A percentile compares a stretch with the other conserved stretches of the same genome.
Conservation (phyloP, 2,329 filamentous ascomycete species). For the Didymella glomerata region DNA sequence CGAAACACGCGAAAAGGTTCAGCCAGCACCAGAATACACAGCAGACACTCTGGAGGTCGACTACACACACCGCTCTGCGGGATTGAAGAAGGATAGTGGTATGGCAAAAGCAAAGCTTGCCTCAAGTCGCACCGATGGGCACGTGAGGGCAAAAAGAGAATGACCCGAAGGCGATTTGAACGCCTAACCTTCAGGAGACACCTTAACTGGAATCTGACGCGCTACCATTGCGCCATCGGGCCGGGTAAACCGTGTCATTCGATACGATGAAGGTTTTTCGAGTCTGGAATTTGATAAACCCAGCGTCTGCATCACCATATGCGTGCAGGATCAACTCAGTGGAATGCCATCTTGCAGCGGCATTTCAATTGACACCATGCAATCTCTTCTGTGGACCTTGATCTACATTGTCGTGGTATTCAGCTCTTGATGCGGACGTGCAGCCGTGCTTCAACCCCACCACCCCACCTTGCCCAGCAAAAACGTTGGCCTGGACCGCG, state of each 20-base stretch:
- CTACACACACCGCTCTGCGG: background rate
- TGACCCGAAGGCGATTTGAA: constrained; percentile 43
- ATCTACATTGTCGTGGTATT: constrained; percentile 3
- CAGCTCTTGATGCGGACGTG: constrained; percentile 14
- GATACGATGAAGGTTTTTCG: constrained; percentile 19
- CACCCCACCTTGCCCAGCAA: constrained; percentile 22
- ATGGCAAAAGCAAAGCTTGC: constrained; percentile 12
- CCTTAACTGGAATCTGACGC: constrained; percentile 43
- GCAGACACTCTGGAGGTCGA: no score
- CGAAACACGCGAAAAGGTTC: no score
- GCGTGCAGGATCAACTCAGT: background rate
- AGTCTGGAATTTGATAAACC: background rate
- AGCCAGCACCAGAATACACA: no score
- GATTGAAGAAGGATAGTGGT: background rate
- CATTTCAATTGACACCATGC: background rate
- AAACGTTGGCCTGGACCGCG: constrained; percentile 11
- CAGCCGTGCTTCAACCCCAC: constrained; percentile 18
- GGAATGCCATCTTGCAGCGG: background rate
- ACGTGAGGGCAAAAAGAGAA: constrained; percentile 24
- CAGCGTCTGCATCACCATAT: no score
- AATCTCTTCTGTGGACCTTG: constrained; percentile 1
- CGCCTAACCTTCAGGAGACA: constrained; percentile 40
- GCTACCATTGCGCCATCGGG: constrained; percentile 43
- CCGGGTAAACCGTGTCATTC: constrained; percentile 27
- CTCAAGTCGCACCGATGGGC: background rate